Evolutionary conservation across 2,329 filamentous ascomycete species (phyloP).

Genomic region (Akanthomyces lecanii): DNA sequence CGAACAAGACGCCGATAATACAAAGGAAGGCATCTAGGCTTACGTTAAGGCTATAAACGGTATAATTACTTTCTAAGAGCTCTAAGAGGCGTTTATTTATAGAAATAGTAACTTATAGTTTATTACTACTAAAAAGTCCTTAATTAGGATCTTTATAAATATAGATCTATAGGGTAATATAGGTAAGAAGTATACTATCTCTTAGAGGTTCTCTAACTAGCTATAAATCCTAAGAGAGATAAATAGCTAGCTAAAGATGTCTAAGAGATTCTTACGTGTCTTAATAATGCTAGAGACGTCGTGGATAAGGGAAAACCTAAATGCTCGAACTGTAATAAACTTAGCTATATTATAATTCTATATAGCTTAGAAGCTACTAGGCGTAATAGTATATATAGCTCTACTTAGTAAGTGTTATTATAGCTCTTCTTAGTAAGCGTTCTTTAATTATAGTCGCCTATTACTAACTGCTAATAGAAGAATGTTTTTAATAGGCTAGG

Average conservation of each 20-base stretch:
- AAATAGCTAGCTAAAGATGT: constrained; percentile 55
- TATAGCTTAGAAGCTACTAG: too few relatives aligned
- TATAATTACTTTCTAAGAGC: constrained; percentile 53
- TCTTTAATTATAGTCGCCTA: too few relatives aligned
- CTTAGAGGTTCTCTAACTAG: constrained; percentile 56
- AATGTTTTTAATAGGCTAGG: too few relatives aligned
- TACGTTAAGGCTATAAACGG: too few relatives aligned
- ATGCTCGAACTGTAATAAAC: constrained; percentile 60
- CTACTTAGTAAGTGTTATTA: too few relatives aligned
- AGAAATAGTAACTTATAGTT: constrained; percentile 54
- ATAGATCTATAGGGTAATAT: constrained; percentile 69
- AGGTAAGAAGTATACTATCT: constrained; percentile 59
- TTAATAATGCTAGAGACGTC: constrained; percentile 61
- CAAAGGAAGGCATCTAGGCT: too few relatives aligned
- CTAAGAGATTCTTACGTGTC: constrained; percentile 59
- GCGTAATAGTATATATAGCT: too few relatives aligned
- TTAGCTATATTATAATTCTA: constrained; percentile 63
- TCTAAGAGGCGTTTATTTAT: constrained; percentile 57
- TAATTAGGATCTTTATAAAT: constrained; percentile 58
- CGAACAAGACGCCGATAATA: too few relatives aligned
- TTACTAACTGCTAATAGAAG: too few relatives aligned
- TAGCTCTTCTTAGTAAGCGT: too few relatives aligned
- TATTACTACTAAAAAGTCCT: constrained; percentile 57
- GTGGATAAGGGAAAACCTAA: constrained; percentile 55
- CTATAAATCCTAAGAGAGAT: constrained; percentile 56